Evolutionary conservation across 805 yeast species (phyloP), one percentile per base, ranked within the genome.

Genomic region (Groenewaldozyma salmanticensis): DNA sequence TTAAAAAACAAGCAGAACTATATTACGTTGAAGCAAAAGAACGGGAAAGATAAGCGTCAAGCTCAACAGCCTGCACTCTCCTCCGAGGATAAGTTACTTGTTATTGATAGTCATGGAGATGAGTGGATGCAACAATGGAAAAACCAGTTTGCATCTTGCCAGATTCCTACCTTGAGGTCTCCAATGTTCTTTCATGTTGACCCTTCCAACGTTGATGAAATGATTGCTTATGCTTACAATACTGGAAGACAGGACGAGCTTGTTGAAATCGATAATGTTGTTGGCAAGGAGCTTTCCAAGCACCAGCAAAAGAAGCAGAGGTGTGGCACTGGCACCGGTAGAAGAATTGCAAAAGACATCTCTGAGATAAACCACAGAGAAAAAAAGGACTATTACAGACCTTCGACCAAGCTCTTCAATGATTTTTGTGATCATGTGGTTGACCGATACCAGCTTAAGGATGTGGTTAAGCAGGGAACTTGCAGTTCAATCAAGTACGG

Each of bases 181-280:
- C 73, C 74, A 3, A 69, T 69, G 73, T 67, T 68, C 42, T 69
- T 69, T 48, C 74, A 68, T 40, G 65, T 66, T 0, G 73, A 69
- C 42, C 72, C 73, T 0, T 60, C 54, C 2, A 66, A 66, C 47
- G 52, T 68, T 6, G 74, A 68, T 47, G 71, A 67, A 0, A 46
- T 69, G 57, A 60, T 62, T n/a, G 61, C 64, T 5, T 68, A 52
- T 52, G 68, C 74, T 1, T 58, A 60, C 41, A 39, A 43, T 9
- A 44, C 52, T 22, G 52, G 53, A 19, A 43, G 71, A 16, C 64
- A 66, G 39, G 33, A 44, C 21, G 70, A 67, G 35, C 49, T 68
- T 40, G 59, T 53, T 55, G 71, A 67, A 44, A 67, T 69, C 33
- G 35, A 31, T 17, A 60, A 65, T 38, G 70, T 68, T 15, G 71